Evolutionary conservation across 176 grass and related monocot genomes (phyloP).

Genomic region (Zea luxurians): DNA sequence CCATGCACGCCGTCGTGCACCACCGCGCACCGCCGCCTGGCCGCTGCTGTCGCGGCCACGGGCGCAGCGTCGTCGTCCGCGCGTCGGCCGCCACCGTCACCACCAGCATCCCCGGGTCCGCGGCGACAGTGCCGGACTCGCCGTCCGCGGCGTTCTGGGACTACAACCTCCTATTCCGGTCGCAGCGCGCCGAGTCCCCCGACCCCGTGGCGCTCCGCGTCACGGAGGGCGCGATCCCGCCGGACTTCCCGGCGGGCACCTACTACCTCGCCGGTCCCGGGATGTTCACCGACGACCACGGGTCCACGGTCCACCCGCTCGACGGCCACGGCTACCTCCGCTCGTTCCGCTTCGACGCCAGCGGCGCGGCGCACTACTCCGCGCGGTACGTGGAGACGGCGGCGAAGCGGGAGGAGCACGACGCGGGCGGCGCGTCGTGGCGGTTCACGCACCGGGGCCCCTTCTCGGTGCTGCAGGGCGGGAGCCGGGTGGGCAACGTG

Average conservation of each 20-base stretch:
- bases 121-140: conserved; percentile 39
- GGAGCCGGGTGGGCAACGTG: conserved; percentile 69
- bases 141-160: conserved; percentile 72
- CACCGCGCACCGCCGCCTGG: not conserved
- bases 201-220: conserved; percentile 56
- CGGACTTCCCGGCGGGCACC: conserved; percentile 68
- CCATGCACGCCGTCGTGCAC: conserved; percentile 26
- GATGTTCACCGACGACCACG: conserved; percentile 86
- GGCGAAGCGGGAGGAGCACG: conserved; percentile 76
- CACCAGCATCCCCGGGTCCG: not conserved
- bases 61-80: conserved; percentile 24
- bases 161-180: conserved; percentile 97
- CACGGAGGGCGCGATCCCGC: conserved; percentile 63
- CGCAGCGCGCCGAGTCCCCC: conserved; percentile 67
- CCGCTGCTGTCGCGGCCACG: not conserved
- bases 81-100: not conserved
- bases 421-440: conserved; percentile 46
- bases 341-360: conserved; percentile 61
- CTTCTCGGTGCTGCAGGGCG: conserved; percentile 83
- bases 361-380: conserved; percentile 45
- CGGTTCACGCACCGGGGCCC: conserved; percentile 91
- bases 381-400: conserved; percentile 86
- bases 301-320: conserved; percentile 94
- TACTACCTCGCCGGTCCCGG: conserved; percentile 91
- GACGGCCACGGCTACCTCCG: conserved; percentile 98